Conservation (phyloP, 2,329 filamentous ascomycete genomes). For the Xylariaceae sp. region DNA sequence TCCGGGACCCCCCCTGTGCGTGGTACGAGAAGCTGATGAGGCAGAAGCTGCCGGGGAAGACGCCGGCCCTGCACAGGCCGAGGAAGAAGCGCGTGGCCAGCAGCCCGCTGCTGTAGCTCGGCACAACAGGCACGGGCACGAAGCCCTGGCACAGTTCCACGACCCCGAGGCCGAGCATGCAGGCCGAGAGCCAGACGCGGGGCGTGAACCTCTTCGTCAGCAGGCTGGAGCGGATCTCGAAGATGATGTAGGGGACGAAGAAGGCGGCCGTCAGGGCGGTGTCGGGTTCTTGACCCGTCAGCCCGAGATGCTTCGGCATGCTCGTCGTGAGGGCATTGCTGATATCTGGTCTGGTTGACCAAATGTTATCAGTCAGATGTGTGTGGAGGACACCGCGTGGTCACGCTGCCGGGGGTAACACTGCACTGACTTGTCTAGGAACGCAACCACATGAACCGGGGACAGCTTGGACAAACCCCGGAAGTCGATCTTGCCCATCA, state of each 20-base stretch:
- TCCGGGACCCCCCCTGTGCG: too few species aligned
- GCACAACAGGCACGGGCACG: too few species aligned
- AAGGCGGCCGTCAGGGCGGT: slow-evolving; percentile 13
- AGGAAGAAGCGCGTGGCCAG: slow-evolving; percentile 41
- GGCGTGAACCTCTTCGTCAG: slow-evolving; percentile 11
- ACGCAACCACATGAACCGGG: too few species aligned
- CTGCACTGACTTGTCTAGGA: too few species aligned
- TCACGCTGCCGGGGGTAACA: too few species aligned
- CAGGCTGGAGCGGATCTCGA: slow-evolving; percentile 16
- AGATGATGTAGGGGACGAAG: slow-evolving; percentile 15
- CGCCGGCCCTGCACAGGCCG: slow-evolving; percentile 44
- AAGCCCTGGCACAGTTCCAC: slow-evolving; percentile 41
- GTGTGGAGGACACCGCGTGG: too few species aligned
- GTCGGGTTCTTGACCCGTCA: slow-evolving; percentile 12
- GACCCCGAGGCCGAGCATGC: slow-evolving; percentile 34
- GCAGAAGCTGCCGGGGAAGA: slow-evolving; percentile 48
- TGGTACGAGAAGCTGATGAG: slow-evolving; percentile 60
- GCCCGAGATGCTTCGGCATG: slow-evolving; percentile 8
- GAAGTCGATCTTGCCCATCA: too few species aligned
- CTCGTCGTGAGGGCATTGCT: slow-evolving; percentile 13
- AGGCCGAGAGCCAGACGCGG: slow-evolving; percentile 10
- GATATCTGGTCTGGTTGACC: too few species aligned
- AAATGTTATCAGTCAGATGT: too few species aligned
- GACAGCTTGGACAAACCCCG: too few species aligned
- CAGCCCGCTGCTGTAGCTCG: slow-evolving; percentile 40